Conservation (phyloP, 208 protist species). For the Herpetomonas samuelpessoai region DNA sequence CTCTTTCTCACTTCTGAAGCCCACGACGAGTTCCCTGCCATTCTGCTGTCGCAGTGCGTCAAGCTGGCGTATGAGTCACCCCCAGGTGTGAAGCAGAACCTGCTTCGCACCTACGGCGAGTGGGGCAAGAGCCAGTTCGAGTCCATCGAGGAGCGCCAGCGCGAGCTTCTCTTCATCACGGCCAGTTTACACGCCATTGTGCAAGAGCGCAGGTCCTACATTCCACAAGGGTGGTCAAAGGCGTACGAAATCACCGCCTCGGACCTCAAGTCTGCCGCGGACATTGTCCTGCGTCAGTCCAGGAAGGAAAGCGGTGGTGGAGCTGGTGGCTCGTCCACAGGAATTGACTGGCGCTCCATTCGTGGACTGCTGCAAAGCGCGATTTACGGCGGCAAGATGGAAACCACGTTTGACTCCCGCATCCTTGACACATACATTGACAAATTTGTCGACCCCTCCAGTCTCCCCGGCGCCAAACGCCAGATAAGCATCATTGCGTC, state of each 20-base stretch:
- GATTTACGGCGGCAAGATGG: constrained; percentile 97
- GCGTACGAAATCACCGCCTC: constrained; percentile 96
- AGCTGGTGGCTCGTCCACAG: neutral
- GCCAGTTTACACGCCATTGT: constrained; percentile 96
- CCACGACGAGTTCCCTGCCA: constrained; percentile 93
- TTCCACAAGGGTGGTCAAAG: constrained; percentile 97
- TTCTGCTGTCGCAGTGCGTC: constrained; percentile 92
- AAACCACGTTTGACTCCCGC: constrained; percentile 92
- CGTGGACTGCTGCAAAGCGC: constrained; percentile 93
- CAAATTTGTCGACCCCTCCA: constrained; percentile 84
- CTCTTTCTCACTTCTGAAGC: constrained; percentile 96
- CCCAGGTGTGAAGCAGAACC: constrained; percentile 95
- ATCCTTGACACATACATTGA: constrained; percentile 91
- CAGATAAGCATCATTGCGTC: constrained; percentile 55
- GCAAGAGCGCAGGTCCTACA: constrained; percentile 96
- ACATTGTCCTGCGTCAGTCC: constrained; percentile 89
- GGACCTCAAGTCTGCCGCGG: constrained; percentile 90
- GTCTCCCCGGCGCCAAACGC: constrained; percentile 51
- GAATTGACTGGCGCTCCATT: constrained; percentile 91
- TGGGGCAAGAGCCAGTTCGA: constrained; percentile 68
- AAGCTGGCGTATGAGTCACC: constrained; percentile 97
- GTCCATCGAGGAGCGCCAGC: constrained; percentile 50
- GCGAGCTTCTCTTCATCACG: constrained; percentile 93
- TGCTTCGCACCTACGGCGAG: constrained; percentile 93
- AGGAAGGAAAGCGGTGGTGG: constrained; percentile 16